Evolutionary conservation across 2,329 filamentous ascomycete genomes (phyloP), one percentile per base, ranked within the genome.

Genomic region (Seiridium unicorne): DNA sequence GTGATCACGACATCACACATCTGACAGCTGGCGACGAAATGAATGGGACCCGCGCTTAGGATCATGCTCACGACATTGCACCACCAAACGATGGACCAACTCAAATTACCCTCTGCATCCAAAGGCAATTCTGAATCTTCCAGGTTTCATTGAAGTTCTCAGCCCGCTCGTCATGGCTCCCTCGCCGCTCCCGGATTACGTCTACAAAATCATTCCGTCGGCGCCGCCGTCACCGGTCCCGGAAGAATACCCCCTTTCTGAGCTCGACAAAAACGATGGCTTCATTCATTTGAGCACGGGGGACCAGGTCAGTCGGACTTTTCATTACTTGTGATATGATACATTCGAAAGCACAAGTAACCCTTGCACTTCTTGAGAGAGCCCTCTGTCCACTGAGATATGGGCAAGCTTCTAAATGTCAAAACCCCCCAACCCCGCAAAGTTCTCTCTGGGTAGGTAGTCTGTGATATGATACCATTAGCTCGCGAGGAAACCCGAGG

Each of bases 261-360:
- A 83, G 40, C 80, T 88, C 49, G 86, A 89, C 70, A 72, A 73
- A 63, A 78, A 82, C 42, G 85, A 88, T 68, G 85, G 85, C 54
- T 89, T 86, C 71, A 76, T 89, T 38, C 86, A 89, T 65, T 71
- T 89, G 13, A 88, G 85, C 68, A 84, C 81, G 0, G 77, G 81
- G 2, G 72, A 73, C 44, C 86, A 88, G 76, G 83, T 83, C 68
- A 46, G 55, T 34, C 32, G 18, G n/a, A 11, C 7, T 9, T 55
- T 42, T 18, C n/a, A 18, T 31, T 4, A 5, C n/a, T 32, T 51
- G 48, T 26, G 18, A 26, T 26, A 26, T 2, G 18, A 26, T 26
- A 26, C 18, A 26, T 26, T 26, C 18, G 18, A 26, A 26, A 26
- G 18, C 18, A 26, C 18, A 26, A 26, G 18, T 26, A 26, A 26